phyloP scores from a whole-genome alignment of 2,329 filamentous ascomycete species.

The Ilyonectria sp. region DNA sequence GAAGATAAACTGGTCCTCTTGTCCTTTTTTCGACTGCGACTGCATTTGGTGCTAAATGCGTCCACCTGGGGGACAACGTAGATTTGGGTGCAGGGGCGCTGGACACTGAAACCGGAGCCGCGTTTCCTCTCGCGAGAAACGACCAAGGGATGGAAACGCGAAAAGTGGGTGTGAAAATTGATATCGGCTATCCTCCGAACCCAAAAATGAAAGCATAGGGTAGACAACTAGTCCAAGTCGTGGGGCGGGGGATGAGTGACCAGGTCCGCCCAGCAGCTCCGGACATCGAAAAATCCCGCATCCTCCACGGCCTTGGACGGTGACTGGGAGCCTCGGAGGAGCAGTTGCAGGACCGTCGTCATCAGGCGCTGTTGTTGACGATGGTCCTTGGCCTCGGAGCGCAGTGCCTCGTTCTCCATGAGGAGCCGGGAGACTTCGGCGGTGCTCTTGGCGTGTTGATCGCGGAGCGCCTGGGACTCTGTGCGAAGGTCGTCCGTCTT shows the following conservation, averaged over 20 bases:
- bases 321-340: slow-evolving; percentile 13
- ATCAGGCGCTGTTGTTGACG: slow-evolving; percentile 24
- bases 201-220: slow-evolving; percentile 1
- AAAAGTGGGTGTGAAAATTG: background rate
- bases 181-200: background rate
- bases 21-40: slow-evolving; percentile 5
- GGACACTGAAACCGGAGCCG: background rate
- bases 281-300: slow-evolving; percentile 27
- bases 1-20: slow-evolving; percentile 24
- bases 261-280: slow-evolving; percentile 20
- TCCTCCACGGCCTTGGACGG: slow-evolving; percentile 16
- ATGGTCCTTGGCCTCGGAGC: slow-evolving; percentile 26
- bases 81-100: background rate
- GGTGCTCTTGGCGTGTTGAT: slow-evolving; percentile 18
- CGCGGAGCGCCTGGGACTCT: slow-evolving; percentile 16
- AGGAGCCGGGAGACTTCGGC: slow-evolving; percentile 14
- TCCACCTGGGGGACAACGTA: background rate
- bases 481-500: slow-evolving; percentile 16
- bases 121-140: background rate
- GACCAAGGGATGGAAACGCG: background rate
- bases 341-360: slow-evolving; percentile 16
- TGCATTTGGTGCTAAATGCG: slow-evolving; percentile 16
- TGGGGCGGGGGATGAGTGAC: slow-evolving; percentile 9
- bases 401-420: slow-evolving; percentile 27
- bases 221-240: slow-evolving; percentile 5